Evolutionary conservation across 1,284 basidiomycete species (phyloP).

Genomic region (Sporisorium sorghi): DNA sequence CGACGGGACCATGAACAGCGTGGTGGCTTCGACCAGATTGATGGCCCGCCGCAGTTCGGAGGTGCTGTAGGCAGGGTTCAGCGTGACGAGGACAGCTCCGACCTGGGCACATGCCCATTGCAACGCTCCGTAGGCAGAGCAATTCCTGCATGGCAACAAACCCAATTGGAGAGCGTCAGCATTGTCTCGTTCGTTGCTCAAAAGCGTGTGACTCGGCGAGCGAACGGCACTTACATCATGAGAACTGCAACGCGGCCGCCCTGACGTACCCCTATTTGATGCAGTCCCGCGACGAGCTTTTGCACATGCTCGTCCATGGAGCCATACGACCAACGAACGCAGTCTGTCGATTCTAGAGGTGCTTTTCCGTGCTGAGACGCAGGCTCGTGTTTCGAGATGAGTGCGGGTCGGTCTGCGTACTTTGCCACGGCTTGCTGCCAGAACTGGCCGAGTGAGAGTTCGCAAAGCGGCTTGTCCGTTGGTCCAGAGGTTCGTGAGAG

Average conservation of each 20-base stretch:
- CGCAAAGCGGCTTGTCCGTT: conserved; percentile 75
- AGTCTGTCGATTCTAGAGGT: conserved; percentile 54
- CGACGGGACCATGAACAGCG: conserved; percentile 80
- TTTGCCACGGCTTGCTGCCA: conserved; percentile 75
- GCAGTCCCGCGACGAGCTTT: conserved; percentile 78
- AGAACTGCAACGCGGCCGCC: conserved; percentile 83
- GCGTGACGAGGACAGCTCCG: conserved; percentile 82
- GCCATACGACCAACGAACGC: conserved; percentile 80
- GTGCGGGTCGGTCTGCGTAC: conserved; percentile 74
- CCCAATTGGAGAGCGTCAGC: conserved; percentile 1
- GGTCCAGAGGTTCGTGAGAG: conserved; percentile 72
- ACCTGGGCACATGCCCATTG: conserved; percentile 86
- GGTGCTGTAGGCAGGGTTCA: conserved; percentile 83
- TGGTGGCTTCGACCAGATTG: conserved; percentile 77
- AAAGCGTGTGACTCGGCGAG: neutral
- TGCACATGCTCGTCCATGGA: conserved; percentile 79
- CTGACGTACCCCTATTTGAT: conserved; percentile 76
- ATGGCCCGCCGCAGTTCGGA: conserved; percentile 77
- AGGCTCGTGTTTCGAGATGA: conserved; percentile 77
- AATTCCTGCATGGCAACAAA: conserved; percentile 27
- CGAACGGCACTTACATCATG: conserved; percentile 73
- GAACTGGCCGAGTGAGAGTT: conserved; percentile 76
- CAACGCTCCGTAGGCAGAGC: conserved; percentile 80
- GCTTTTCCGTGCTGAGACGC: conserved; percentile 74
- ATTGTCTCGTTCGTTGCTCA: no score